Conservation (phyloP, 2,329 filamentous ascomycete genomes). For the Camillea tinctor region DNA sequence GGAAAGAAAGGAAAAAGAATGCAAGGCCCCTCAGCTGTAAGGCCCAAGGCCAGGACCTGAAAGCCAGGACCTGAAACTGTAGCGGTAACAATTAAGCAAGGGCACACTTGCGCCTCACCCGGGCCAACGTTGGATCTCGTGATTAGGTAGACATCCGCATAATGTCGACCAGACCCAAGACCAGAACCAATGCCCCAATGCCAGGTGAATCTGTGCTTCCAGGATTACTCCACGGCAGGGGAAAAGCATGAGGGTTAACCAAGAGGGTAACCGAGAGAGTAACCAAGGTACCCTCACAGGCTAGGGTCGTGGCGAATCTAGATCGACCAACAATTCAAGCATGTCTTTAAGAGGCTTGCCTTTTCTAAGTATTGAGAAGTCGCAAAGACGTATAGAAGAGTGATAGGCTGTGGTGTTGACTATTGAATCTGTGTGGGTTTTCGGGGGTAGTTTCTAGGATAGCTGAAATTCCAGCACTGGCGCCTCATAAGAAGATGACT, state of each 20-base stretch:
- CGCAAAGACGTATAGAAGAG: background rate
- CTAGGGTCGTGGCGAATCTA: background rate
- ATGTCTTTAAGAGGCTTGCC: background rate
- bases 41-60: background rate
- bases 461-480: background rate
- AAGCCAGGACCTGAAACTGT: constrained; percentile 13
- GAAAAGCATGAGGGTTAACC: background rate
- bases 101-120: constrained; percentile 16
- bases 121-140: constrained; percentile 2
- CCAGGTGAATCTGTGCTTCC: background rate
- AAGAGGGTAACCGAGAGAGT: too few species aligned
- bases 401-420: background rate
- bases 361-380: background rate
- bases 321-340: background rate
- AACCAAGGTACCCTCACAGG: background rate
- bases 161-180: background rate
- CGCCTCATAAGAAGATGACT: background rate
- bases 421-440: background rate
- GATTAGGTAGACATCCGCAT: background rate
- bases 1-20: constrained; percentile 2
- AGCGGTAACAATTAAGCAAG: constrained; percentile 4
- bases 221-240: background rate
- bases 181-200: too few species aligned
- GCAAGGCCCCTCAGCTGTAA: background rate
- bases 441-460: background rate